phyloP scores from a whole-genome alignment of 805 yeast genomes.

The Candida schatavii region DNA sequence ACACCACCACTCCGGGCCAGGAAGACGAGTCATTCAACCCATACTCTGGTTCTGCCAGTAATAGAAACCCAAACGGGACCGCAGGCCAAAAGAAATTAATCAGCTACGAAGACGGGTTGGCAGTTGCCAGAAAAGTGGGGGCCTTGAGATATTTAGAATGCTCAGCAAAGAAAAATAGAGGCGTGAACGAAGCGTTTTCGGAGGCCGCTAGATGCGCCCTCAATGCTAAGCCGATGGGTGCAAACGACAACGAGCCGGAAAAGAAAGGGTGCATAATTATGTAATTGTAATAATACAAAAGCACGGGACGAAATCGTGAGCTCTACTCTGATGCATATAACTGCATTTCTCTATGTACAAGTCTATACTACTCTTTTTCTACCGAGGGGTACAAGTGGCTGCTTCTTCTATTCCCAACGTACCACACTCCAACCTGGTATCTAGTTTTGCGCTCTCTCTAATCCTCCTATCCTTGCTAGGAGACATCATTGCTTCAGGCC shows the following conservation, averaged over 20 bases:
- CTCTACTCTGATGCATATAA: too few species aligned
- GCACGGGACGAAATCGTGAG: too few species aligned
- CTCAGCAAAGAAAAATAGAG: conserved; percentile 93
- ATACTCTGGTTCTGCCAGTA: conserved; percentile 21
- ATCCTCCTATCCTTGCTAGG: too few species aligned
- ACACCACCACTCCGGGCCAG: conserved; percentile 26
- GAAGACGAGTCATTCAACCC: conserved; percentile 33
- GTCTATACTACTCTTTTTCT: too few species aligned
- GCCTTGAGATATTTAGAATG: conserved; percentile 95
- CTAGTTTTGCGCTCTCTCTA: too few species aligned
- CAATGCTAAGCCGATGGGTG: conserved; percentile 82
- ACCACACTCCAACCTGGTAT: too few species aligned
- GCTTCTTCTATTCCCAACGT: too few species aligned
- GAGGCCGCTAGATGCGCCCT: conserved; percentile 98
- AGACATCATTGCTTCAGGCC: too few species aligned
- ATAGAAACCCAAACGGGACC: conserved; percentile 31
- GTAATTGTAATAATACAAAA: conserved; percentile 16
- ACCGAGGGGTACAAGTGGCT: too few species aligned
- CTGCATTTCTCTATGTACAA: too few species aligned
- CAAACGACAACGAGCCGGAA: conserved; percentile 45
- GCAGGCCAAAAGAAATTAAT: conserved; percentile 50
- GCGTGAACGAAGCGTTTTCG: conserved; percentile 98
- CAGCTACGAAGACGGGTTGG: conserved; percentile 88
- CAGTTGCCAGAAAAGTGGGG: conserved; percentile 88
- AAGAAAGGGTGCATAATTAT: conserved; percentile 39